These are phyloP conservation scores for Cladorrhinum sp. DNA, from an alignment of 2,329 filamentous ascomycete genomes.

Conservation along the genomic window DNA sequence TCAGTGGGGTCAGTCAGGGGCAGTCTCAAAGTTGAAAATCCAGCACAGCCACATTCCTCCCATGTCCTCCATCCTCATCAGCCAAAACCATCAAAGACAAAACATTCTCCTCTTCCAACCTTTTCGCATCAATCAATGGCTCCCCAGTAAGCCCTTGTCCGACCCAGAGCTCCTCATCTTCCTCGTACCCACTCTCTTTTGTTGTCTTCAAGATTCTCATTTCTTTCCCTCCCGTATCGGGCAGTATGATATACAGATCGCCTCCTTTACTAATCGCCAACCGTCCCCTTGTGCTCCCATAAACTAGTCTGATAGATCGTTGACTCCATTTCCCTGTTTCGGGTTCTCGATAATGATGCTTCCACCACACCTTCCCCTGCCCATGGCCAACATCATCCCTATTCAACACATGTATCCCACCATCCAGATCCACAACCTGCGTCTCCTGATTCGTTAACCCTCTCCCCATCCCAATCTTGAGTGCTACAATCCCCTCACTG, in stretches of 20 bases:
- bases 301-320: constrained; percentile 31
- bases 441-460: constrained; percentile 51
- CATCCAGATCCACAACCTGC: constrained; percentile 43
- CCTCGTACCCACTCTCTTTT: constrained; percentile 29
- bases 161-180: constrained; percentile 38
- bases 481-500: constrained; percentile 41
- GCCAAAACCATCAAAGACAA: constrained; percentile 36
- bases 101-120: constrained; percentile 35
- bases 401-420: constrained; percentile 49
- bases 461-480: constrained; percentile 42
- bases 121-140: constrained; percentile 38
- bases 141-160: constrained; percentile 36
- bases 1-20: too few relatives aligned
- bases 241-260: constrained; percentile 39
- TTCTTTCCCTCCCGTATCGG: constrained; percentile 30
- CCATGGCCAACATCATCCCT: constrained; percentile 37
- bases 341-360: constrained; percentile 39
- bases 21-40: constrained; percentile 31
- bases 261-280: constrained; percentile 35
- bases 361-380: constrained; percentile 33
- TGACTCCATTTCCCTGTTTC: constrained; percentile 31
- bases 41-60: constrained; percentile 34
- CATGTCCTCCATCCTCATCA: constrained; percentile 8
- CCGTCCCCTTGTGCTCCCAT: constrained; percentile 35
- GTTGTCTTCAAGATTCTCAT: constrained; percentile 35